Percentiles rank a stretch among this genome's conserved stretches.
Evolutionary conservation across 768 basidiomycete genomes (phyloP).

Genomic region (Lentinula sp.): DNA sequence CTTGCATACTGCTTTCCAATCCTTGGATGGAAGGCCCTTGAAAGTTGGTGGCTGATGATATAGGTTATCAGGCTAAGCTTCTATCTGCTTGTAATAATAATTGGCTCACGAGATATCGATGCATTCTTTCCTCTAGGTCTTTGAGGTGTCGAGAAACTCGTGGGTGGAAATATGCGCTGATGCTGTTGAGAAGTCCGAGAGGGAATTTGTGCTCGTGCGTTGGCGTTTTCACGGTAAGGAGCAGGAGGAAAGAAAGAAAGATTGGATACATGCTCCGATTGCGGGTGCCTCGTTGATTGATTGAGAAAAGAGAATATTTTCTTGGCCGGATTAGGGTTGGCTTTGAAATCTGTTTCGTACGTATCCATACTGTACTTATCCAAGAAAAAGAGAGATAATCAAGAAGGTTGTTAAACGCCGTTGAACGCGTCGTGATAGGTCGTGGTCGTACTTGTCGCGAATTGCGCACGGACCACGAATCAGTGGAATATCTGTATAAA

Average conservation of each 20-base stretch:
- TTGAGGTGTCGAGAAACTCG: neutral
- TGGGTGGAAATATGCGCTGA: constrained; percentile 1
- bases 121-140: neutral
- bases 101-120: neutral
- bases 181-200: neutral
- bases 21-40: neutral
- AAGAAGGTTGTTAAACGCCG: neutral
- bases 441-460: neutral
- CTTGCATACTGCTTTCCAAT: neutral
- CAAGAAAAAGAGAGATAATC: neutral
- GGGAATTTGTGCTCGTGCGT: neutral
- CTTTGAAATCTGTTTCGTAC: neutral
- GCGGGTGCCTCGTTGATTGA: neutral
- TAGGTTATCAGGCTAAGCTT: neutral
- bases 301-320: neutral
- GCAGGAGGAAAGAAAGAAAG: neutral
- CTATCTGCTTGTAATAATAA: too few species aligned
- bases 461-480: neutral
- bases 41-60: neutral
- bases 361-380: neutral
- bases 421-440: neutral
- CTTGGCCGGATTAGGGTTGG: neutral
- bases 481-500: too few species aligned
- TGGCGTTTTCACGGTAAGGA: neutral
- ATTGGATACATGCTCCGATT: neutral